Percentiles rank a stretch among this genome's conserved stretches.
These are phyloP conservation scores for Fusarium sp. DNA, from an alignment of 2,329 filamentous ascomycete species.

Conservation along the genomic window DNA sequence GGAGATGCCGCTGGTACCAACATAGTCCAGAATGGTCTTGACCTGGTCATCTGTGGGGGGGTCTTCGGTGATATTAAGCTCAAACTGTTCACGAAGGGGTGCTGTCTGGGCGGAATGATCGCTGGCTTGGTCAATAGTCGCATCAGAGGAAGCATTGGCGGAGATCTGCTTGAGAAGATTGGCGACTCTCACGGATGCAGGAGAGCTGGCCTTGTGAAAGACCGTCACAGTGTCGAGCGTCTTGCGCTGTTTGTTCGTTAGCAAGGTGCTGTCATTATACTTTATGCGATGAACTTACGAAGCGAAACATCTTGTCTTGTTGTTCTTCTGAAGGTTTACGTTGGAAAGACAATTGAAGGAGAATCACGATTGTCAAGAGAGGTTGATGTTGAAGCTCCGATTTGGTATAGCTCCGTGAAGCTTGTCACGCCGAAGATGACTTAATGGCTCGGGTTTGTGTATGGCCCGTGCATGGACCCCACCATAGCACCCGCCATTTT, in stretches of 20 bases:
- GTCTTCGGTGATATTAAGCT: constrained; percentile 86
- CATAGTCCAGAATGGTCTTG: constrained; percentile 85
- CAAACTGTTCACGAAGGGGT: constrained; percentile 76
- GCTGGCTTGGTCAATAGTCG: constrained; percentile 81
- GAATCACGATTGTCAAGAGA: constrained; percentile 19
- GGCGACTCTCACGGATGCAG: constrained; percentile 79
- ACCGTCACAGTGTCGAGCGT: constrained; percentile 92
- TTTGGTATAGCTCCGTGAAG: constrained; percentile 49
- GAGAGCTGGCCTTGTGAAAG: constrained; percentile 86
- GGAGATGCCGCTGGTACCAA: constrained; percentile 72
- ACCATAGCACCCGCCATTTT: constrained; percentile 27
- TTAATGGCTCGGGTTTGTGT: constrained; percentile 42
- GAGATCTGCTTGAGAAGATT: constrained; percentile 85
- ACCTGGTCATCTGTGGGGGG: constrained; percentile 86
- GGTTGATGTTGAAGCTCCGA: constrained; percentile 45
- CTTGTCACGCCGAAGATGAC: constrained; percentile 46
- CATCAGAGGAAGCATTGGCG: constrained; percentile 73
- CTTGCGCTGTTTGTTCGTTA: constrained; percentile 70
- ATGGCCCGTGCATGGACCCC: constrained; percentile 43
- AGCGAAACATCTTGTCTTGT: constrained; percentile 60
- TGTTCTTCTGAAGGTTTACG: not conserved
- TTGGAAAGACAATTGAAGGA: constrained; percentile 9
- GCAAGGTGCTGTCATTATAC: constrained; percentile 14
- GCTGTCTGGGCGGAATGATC: constrained; percentile 76
- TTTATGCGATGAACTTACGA: constrained; percentile 54